A percentile compares a stretch with the other conserved stretches of the same genome.
These are phyloP conservation scores for Fraxinus nigra DNA, from an alignment of 305 asterid species.

Conservation along the genomic window DNA sequence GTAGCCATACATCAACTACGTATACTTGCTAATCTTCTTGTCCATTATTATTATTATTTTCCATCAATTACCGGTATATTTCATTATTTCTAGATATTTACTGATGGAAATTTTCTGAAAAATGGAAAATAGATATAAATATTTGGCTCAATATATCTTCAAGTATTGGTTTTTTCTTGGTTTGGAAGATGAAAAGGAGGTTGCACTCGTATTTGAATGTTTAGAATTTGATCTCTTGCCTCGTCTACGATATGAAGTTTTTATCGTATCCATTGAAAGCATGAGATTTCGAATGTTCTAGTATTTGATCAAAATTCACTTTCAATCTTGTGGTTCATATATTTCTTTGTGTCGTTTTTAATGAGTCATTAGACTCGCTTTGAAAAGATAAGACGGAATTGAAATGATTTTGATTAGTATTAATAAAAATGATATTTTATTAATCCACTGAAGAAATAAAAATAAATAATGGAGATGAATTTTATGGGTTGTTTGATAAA, in stretches of 20 bases:
- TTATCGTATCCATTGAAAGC: not conserved
- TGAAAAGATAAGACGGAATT: too few species aligned
- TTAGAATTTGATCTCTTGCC: not conserved
- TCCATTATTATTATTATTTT: not conserved
- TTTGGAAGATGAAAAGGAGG: not conserved
- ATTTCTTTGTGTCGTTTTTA: not conserved
- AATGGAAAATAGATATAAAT: not conserved
- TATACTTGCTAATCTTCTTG: not conserved
- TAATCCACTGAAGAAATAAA: not conserved
- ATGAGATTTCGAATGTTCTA: too few species aligned
- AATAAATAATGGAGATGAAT: not conserved
- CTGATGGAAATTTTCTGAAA: not conserved
- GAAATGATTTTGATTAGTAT: not conserved
- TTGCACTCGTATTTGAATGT: not conserved
- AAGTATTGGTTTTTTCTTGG: not conserved
- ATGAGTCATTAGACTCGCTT: not conserved
- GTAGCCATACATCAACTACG: not conserved
- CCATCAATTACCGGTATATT: not conserved
- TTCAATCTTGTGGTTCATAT: not conserved
- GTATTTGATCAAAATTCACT: not conserved
- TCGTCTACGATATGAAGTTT: too few species aligned
- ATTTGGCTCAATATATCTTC: not conserved
- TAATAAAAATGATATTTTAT: too few species aligned
- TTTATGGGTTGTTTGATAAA: not conserved
- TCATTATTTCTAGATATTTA: not conserved